These are phyloP conservation scores for Sodiomyces alkalinus DNA, from an alignment of 2,329 filamentous ascomycete genomes.

Conservation along the genomic window DNA sequence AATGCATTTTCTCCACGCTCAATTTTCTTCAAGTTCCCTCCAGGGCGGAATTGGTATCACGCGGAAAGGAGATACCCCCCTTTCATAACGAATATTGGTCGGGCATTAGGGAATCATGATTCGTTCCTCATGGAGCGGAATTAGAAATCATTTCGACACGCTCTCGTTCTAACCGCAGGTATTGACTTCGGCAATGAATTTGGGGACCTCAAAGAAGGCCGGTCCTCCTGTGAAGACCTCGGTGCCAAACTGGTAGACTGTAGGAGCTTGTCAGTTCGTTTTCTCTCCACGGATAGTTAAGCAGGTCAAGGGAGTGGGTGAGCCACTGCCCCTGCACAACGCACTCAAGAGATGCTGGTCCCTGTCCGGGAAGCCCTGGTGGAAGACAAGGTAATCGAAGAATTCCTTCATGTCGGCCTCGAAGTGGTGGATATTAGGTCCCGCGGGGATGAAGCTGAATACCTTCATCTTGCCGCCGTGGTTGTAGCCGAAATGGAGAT, in stretches of 20 bases:
- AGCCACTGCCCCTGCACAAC: too few species aligned
- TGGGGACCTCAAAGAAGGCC: conserved; percentile 9
- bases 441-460: conserved; percentile 27
- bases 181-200: conserved; percentile 9
- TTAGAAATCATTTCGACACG: too few species aligned
- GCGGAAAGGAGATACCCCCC: too few species aligned
- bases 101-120: too few species aligned
- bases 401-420: conserved; percentile 37
- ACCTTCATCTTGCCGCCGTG: conserved; percentile 32
- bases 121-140: too few species aligned
- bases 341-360: conserved; percentile 12
- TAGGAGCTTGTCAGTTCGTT: neutral
- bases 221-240: conserved; percentile 12
- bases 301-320: neutral
- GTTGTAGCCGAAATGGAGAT: conserved; percentile 39
- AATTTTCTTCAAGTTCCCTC: too few species aligned
- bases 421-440: conserved; percentile 28
- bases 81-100: too few species aligned
- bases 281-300: too few species aligned
- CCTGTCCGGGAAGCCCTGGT: conserved; percentile 22
- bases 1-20: too few species aligned
- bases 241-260: conserved; percentile 12
- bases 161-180: too few species aligned
- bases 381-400: conserved; percentile 30
- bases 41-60: too few species aligned